These are phyloP conservation scores for Beauveria asiatica DNA, from an alignment of 2,329 filamentous ascomycete genomes.

Conservation along the genomic window DNA sequence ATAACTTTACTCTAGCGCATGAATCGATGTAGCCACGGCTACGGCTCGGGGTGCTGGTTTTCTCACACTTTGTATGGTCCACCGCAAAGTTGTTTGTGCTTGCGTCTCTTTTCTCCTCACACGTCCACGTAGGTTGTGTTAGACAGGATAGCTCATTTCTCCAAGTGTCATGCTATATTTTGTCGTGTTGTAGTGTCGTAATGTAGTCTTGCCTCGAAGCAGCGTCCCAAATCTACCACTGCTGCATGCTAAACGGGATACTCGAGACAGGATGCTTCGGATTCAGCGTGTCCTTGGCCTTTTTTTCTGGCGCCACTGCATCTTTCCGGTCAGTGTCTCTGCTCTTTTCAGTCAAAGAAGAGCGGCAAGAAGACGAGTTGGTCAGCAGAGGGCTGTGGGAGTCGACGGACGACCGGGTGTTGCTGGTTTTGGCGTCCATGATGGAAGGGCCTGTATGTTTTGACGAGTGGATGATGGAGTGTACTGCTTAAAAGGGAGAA, in stretches of 20 bases:
- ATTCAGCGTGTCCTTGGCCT: neutral
- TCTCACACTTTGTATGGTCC: neutral
- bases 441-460: neutral
- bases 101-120: too few relatives aligned
- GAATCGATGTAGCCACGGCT: constrained; percentile 4
- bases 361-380: neutral
- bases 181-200: neutral
- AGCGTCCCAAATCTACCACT: neutral
- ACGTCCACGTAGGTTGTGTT: too few relatives aligned
- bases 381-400: neutral
- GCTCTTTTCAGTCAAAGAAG: neutral
- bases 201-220: neutral
- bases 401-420: neutral
- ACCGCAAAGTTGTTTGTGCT: too few relatives aligned
- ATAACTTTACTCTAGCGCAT: neutral
- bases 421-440: neutral
- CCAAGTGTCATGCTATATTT: neutral
- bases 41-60: neutral
- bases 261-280: constrained; percentile 2
- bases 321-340: neutral
- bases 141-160: too few relatives aligned
- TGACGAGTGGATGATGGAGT: too few relatives aligned
- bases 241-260: neutral
- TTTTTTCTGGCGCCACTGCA: neutral
- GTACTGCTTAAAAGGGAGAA: too few relatives aligned